A percentile compares a stretch with the other conserved stretches of the same genome.
phyloP scores from a whole-genome alignment of 257 asterid species.

The Datura wrightii region DNA sequence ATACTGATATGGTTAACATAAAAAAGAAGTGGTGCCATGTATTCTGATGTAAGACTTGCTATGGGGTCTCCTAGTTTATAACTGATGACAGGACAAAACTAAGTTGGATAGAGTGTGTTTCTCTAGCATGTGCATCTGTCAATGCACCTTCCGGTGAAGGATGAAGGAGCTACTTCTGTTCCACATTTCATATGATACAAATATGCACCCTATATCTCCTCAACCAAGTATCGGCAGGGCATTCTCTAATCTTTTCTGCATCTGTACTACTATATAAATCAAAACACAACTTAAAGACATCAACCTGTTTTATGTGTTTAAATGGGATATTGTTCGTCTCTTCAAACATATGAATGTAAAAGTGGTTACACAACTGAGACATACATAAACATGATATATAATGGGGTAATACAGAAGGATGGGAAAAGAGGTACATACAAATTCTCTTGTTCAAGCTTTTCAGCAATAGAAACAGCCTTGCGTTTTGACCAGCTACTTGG shows the following conservation, averaged over 20 bases:
- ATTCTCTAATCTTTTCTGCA: slow-evolving; percentile 16
- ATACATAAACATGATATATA: slow-evolving; percentile 6
- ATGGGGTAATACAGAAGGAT: not conserved
- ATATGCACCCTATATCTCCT: not conserved
- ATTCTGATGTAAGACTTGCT: slow-evolving; percentile 12
- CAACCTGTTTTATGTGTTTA: not conserved
- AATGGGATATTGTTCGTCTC: not conserved
- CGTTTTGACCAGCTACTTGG: slow-evolving; percentile 84
- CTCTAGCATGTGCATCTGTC: not conserved
- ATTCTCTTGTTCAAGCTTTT: slow-evolving; percentile 94
- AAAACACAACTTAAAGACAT: not conserved
- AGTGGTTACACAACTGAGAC: not conserved
- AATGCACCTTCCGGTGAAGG: slow-evolving; percentile 14
- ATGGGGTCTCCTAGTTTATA: slow-evolving; percentile 4
- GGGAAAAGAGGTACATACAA: slow-evolving; percentile 59
- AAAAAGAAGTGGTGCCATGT: not conserved
- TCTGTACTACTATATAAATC: not conserved
- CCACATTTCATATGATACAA: slow-evolving; percentile 2
- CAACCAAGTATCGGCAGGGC: not conserved
- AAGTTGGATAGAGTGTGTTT: not conserved
- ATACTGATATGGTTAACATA: no score
- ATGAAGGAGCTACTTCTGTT: not conserved
- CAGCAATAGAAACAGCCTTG: slow-evolving; percentile 92
- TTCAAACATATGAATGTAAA: not conserved
- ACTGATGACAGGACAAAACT: slow-evolving; percentile 17